These are phyloP conservation scores for Candida michaelii DNA, from an alignment of 805 yeast genomes.

Conservation along the genomic window DNA sequence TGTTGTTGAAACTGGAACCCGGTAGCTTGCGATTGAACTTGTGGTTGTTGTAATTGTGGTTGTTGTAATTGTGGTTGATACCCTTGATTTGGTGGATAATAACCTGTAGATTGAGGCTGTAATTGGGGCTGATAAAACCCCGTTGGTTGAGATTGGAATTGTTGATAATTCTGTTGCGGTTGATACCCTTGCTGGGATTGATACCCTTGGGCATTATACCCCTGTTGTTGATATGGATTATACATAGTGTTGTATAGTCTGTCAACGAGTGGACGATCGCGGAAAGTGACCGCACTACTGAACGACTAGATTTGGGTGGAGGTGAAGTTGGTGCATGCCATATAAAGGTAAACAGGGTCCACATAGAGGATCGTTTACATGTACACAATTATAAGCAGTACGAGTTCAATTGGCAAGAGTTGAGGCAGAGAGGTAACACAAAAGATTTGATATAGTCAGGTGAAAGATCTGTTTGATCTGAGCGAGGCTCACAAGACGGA, in stretches of 20 bases:
- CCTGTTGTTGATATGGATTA: constrained; percentile 35
- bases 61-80: constrained; percentile 27
- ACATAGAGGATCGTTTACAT: too few relatives aligned
- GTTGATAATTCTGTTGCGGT: constrained; percentile 14
- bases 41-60: constrained; percentile 19
- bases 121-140: constrained; percentile 13
- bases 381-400: too few relatives aligned
- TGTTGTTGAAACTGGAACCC: constrained; percentile 26
- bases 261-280: constrained; percentile 1
- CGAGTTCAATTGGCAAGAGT: too few relatives aligned
- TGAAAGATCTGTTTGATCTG: too few relatives aligned
- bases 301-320: too few relatives aligned
- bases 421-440: too few relatives aligned
- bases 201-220: constrained; percentile 24
- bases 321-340: not conserved
- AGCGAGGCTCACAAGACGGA: too few relatives aligned
- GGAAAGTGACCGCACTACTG: too few relatives aligned
- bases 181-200: constrained; percentile 31
- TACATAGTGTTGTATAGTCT: constrained; percentile 26
- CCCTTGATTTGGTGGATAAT: constrained; percentile 30
- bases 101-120: constrained; percentile 16
- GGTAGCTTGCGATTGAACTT: constrained; percentile 14
- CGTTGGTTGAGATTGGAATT: constrained; percentile 8
- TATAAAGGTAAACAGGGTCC: too few relatives aligned
- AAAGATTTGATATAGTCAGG: too few relatives aligned